Conservation (phyloP, 352 stramenopile species). For the Phytophthora tentaculata region DNA sequence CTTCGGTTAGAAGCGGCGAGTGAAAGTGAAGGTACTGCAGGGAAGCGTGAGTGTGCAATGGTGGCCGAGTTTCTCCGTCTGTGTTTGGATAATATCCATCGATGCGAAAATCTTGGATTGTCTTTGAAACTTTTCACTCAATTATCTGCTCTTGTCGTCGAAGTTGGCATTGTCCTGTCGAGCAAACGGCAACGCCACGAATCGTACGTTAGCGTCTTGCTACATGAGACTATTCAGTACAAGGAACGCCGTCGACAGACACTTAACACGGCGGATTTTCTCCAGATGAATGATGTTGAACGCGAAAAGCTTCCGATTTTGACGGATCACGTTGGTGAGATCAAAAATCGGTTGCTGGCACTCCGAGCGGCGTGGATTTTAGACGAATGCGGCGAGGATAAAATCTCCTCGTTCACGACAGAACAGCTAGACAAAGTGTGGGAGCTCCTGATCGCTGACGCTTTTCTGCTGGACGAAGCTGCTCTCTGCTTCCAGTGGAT, state of each 20-base stretch:
- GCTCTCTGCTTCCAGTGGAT: slow-evolving; percentile 82
- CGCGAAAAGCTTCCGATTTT: slow-evolving; percentile 24
- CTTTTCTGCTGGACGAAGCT: slow-evolving; percentile 48
- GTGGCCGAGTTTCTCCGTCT: slow-evolving; percentile 31
- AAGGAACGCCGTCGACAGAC: slow-evolving; percentile 23
- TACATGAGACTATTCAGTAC: slow-evolving; percentile 37
- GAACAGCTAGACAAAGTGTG: slow-evolving; percentile 51
- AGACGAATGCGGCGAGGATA: slow-evolving; percentile 12
- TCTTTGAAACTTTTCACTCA: slow-evolving; percentile 51
- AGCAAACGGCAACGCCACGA: neutral
- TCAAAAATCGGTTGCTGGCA: slow-evolving; percentile 62
- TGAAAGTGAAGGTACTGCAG: slow-evolving; percentile 9
- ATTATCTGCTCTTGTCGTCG: slow-evolving; percentile 35
- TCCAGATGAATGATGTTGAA: slow-evolving; percentile 14
- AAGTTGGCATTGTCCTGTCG: slow-evolving; percentile 18
- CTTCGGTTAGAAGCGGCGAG: slow-evolving; percentile 25
- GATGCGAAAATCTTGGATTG: slow-evolving; percentile 13
- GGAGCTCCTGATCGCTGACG: slow-evolving; percentile 46
- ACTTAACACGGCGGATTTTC: slow-evolving; percentile 10
- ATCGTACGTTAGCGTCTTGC: slow-evolving; percentile 29
- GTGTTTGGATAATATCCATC: slow-evolving; percentile 38
- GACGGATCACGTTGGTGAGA: slow-evolving; percentile 30
- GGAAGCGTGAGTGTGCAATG: slow-evolving; percentile 5
- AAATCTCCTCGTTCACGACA: slow-evolving; percentile 7
- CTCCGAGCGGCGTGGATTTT: slow-evolving; percentile 66